Percentiles rank a stretch among this genome's conserved stretches.
These are phyloP conservation scores for Globisporangium carolinianum DNA, from an alignment of 352 stramenopile genomes.

Conservation along the genomic window DNA sequence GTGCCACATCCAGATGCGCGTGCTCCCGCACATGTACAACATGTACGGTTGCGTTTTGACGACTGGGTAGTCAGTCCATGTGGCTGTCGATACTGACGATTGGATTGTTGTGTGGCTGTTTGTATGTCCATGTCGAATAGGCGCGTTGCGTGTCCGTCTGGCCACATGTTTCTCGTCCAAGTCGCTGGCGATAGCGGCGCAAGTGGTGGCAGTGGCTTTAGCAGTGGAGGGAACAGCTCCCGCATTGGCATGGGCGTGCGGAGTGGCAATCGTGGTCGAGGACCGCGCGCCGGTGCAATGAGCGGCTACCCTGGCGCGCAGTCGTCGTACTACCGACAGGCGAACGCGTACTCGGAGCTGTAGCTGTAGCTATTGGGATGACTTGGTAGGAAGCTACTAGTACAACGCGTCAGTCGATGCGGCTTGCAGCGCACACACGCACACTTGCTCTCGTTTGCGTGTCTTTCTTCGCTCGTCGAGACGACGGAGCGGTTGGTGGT, in stretches of 20 bases:
- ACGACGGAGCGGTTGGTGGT: neutral
- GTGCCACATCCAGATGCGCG: constrained; percentile 84
- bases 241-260: constrained; percentile 16
- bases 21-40: constrained; percentile 87
- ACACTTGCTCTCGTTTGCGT: constrained; percentile 4
- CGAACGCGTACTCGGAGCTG: constrained; percentile 48
- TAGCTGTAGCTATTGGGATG: constrained; percentile 5
- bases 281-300: constrained; percentile 24
- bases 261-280: neutral
- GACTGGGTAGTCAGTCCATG: no score
- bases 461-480: neutral
- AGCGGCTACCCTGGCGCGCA: constrained; percentile 37
- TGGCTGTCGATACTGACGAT: neutral
- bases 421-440: neutral
- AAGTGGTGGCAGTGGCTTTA: constrained; percentile 10
- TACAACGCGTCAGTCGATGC: neutral
- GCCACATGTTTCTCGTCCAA: constrained; percentile 85
- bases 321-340: constrained; percentile 39
- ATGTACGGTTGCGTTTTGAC: constrained; percentile 40
- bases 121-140: constrained; percentile 18
- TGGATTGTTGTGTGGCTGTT: neutral
- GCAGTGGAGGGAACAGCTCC: constrained; percentile 14
- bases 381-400: no score
- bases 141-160: constrained; percentile 73
- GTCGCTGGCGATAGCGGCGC: constrained; percentile 33